Base-by-base conservation (phyloP, 2,329 filamentous ascomycete species). In the Cladosporium sp. region DNA sequence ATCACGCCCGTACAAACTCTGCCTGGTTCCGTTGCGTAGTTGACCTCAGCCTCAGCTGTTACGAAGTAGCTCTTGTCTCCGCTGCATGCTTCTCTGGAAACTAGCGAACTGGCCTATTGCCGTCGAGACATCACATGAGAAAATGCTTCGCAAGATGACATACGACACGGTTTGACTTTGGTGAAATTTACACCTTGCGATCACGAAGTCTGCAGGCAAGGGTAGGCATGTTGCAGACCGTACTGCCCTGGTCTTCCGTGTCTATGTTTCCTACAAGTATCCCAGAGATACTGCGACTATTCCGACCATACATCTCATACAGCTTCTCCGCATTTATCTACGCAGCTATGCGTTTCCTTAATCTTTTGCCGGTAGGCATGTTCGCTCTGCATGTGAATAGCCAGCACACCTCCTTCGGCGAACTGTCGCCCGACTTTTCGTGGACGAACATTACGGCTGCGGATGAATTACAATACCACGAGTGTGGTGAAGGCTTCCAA, bases 401-500 rank as follows among this genome's bases (percentile, higher is more conserved):
- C 38, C 15, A 41, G 15, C 38, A n/a, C 18, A 41, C 38, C 38
- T 41, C 28, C 28, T 30, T 41, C 10, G 38, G 6, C 15, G 15
- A 41, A n/a, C 15, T 41, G 38, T 41, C 38, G 6, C 38, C 38
- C 15, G 38, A 41, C 38, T 41, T 41, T 5, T 41, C 38, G 4
- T 41, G 38, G 38, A 18, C 38, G 4, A n/a, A 41, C 38, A 41
- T 41, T 11, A 41, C 38, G 38, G 38, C 38, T 14, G 18, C 38
- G 15, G 15, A 41, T n/a, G 38, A 41, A 14, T 54, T 65, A 12
- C 5, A 32, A 15, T 62, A 58, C 44, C 49, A 58, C 44, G 47
- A 65, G 8, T 84, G 82, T 70, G 81, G 78, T 61, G 77, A 78
- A 65, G 79, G 76, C 44, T 80, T 81, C 65, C 77, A 82, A 68